Conservation (phyloP, 345 rosid species). For the Ricinus communis region DNA sequence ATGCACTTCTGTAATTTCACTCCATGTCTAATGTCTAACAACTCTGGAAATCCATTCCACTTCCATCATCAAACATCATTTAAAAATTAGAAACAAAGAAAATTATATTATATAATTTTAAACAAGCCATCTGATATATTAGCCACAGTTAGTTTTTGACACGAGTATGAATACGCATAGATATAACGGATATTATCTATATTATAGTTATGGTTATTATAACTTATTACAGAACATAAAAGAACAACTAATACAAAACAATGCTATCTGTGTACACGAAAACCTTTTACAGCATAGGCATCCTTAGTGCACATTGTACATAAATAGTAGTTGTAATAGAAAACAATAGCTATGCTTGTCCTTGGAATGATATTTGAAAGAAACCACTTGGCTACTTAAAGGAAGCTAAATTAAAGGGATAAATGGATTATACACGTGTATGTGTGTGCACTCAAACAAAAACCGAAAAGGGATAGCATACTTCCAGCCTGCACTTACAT, state of each 20-base stretch:
- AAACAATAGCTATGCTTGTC: too few relatives aligned
- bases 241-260: too few relatives aligned
- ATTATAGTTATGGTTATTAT: background rate
- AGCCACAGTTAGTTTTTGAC: background rate
- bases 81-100: background rate
- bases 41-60: background rate
- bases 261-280: too few relatives aligned
- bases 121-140: too few relatives aligned
- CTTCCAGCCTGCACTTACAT: constrained; percentile 91
- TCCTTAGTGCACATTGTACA: too few relatives aligned
- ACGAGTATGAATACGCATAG: background rate
- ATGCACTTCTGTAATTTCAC: background rate
- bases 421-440: background rate
- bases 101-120: background rate
- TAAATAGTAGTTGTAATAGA: too few relatives aligned
- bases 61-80: background rate
- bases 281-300: too few relatives aligned
- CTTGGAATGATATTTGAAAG: background rate
- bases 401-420: background rate
- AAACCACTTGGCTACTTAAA: background rate
- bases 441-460: background rate
- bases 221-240: background rate
- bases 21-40: background rate
- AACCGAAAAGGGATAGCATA: constrained; percentile 32
- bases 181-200: background rate